Evolutionary conservation across 1,139 yeast genomes (phyloP), one percentile per base, ranked within the genome.

Genomic region (Kodamaea anthophila): DNA sequence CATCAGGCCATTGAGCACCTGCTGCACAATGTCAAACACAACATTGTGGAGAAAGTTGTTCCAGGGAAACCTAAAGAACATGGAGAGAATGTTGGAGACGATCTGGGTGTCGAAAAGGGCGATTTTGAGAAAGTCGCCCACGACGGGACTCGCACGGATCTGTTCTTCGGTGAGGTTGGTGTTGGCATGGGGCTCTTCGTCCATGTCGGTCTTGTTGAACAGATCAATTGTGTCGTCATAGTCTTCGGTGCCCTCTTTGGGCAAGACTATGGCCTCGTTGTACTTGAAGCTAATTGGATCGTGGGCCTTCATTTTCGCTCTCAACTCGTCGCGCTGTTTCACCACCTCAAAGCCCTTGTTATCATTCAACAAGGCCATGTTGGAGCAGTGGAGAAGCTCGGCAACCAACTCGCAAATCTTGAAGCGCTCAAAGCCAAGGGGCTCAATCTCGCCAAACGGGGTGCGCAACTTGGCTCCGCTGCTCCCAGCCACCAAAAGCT

Each of bases 21-120:
- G 99, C 58, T 93, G 99, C 23, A 91, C 94, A 43, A 91, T 85
- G 56, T 91, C 99, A 60, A 91, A 91, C 6, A 91, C 96, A 34
- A 93, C 98, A 49, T 91, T 91, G 58, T 91, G 99, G 58, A 94
- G 68, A 51, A 91, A 91, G 53, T 91, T 91, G 57, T 91, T 91
- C 98, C 99, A 91, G 4, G 98, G 98, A 56, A 87, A 91, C 44
- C 73, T 71, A 70, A 88, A 83, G 52, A 91, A 88, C 82, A 91
- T 80, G 21, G 77, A 61, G 35, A 88, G 60, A 32, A 91, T 84
- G 29, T 81, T 78, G 26, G 85, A 71, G 30, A 91, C 71, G 35
- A 91, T 82, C 41, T 77, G 77, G 32, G 84, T 81, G 53, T 91
- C 96, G 46, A 78, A 80, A 25, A 91, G 64, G 5, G 94, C 78